Evolutionary conservation across 1,284 basidiomycete species (phyloP), one percentile per base, ranked within the genome.

Genomic region (Ustilago nuda): DNA sequence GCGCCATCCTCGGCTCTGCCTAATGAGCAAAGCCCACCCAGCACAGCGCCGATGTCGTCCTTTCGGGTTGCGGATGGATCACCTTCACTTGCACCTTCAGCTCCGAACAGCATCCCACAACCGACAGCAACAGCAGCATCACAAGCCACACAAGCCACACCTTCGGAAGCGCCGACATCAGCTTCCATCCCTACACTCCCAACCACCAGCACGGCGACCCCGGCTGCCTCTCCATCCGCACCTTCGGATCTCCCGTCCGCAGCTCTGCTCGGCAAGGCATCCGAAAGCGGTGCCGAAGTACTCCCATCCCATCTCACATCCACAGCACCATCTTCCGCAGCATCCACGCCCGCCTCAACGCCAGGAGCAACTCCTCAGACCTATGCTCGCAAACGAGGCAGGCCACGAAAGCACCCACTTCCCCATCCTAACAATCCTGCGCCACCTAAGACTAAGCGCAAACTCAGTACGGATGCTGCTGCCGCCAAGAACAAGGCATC

Each of bases 401-500:
- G 72, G 23, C 72, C 72, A 27, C 72, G 72, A 48, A 75, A 75
- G 58, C 72, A 75, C 53, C 72, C 67, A 19, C 64, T 75, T 15
- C 67, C 72, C 8, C 66, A 75, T 55, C 67, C 72, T 8, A 56
- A 61, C 48, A 66, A 75, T 32, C 46, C 65, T 15, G 9, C 37
- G 4, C 53, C 72, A 15, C 35, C 61, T 2, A 69, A 69, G 35
- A 12, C 35, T 27, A 75, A 75, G 56, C 67, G 72, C 60, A 75
- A 70, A 32, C 55, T 61, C 36, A 67, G 63, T 12, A 55, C 71
- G 6, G 71, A 56, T 17, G 56, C 43, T 17, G 66, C 60, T 19
- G 53, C 56, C 52, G 56, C 53, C 12, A 63, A 66, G 57, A 66
- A 64, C 51, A 66, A 62, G 30, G 55, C 67, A 7, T 41, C 39